phyloP scores from a whole-genome alignment of 352 stramenopile genomes.

The Phytophthora crassamura region DNA sequence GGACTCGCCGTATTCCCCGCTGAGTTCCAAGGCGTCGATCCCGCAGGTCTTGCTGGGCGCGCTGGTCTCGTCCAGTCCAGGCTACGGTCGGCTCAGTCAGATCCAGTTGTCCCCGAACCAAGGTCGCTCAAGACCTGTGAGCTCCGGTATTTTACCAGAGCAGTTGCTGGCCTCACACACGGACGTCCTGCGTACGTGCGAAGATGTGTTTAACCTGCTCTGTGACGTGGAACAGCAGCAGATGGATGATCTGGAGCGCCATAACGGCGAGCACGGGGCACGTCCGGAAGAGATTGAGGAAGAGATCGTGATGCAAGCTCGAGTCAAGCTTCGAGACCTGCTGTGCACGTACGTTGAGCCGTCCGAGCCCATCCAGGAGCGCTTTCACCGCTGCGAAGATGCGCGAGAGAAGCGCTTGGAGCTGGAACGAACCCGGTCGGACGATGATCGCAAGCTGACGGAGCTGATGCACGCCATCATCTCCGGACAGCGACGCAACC shows the following conservation, averaged over 20 bases:
- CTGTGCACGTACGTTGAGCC: conserved; percentile 53
- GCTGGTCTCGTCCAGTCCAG: conserved; percentile 29
- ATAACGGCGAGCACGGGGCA: conserved; percentile 9
- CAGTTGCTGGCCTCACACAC: conserved; percentile 33
- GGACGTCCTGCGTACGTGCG: conserved; percentile 47
- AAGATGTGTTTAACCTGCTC: conserved; percentile 69
- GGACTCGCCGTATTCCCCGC: conserved; percentile 1
- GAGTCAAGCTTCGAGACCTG: conserved; percentile 42
- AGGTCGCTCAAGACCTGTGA: conserved; percentile 17
- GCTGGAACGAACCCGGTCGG: conserved; percentile 22
- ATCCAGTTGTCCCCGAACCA: conserved; percentile 22
- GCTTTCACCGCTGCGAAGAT: conserved; percentile 51
- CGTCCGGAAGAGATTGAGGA: conserved; percentile 18
- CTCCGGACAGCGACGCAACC: conserved; percentile 57
- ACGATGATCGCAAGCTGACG: conserved; percentile 33
- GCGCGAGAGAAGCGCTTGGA: conserved; percentile 31
- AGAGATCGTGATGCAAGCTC: conserved; percentile 27
- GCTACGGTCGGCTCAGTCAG: conserved; percentile 28
- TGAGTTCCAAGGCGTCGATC: conserved; percentile 41
- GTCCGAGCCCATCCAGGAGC: conserved; percentile 53
- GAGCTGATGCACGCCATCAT: conserved; percentile 62
- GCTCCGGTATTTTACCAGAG: conserved; percentile 35
- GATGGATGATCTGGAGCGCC: conserved; percentile 4
- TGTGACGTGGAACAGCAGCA: conserved; percentile 50
- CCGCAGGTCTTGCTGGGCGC: conserved; percentile 55